Conservation (phyloP, 2,329 filamentous ascomycete species). For the Teratosphaeria gauchensis region DNA sequence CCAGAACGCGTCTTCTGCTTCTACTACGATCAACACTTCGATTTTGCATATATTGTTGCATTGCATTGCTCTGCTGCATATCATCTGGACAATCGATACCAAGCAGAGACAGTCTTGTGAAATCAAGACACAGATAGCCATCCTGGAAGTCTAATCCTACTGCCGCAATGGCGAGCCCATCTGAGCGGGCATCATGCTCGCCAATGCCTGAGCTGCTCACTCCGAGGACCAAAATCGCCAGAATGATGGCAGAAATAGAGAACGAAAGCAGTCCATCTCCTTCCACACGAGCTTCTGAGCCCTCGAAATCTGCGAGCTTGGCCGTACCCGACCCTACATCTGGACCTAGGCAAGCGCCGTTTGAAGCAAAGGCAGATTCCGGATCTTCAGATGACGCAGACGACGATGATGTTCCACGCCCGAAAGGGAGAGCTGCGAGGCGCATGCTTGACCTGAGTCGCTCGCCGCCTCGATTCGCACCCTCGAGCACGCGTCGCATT, state of each 20-base stretch:
- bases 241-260: constrained; percentile 18
- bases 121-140: background rate
- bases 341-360: background rate
- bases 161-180: background rate
- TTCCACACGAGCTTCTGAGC: background rate
- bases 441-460: constrained; percentile 17
- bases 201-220: constrained; percentile 7
- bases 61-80: background rate
- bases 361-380: background rate
- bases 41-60: background rate
- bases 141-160: background rate
- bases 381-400: constrained; percentile 8
- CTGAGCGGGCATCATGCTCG: constrained; percentile 1
- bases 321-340: background rate
- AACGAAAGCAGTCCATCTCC: constrained; percentile 14
- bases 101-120: background rate
- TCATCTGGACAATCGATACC: background rate
- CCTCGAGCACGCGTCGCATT: background rate
- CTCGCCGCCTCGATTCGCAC: background rate
- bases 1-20: background rate
- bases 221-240: constrained; percentile 15
- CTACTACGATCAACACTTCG: background rate
- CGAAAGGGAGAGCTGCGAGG: constrained; percentile 19
- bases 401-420: constrained; percentile 13
- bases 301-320: background rate